These are phyloP conservation scores for Hypsizygus ulmarius DNA, from an alignment of 1,284 basidiomycete species.

Conservation along the genomic window DNA sequence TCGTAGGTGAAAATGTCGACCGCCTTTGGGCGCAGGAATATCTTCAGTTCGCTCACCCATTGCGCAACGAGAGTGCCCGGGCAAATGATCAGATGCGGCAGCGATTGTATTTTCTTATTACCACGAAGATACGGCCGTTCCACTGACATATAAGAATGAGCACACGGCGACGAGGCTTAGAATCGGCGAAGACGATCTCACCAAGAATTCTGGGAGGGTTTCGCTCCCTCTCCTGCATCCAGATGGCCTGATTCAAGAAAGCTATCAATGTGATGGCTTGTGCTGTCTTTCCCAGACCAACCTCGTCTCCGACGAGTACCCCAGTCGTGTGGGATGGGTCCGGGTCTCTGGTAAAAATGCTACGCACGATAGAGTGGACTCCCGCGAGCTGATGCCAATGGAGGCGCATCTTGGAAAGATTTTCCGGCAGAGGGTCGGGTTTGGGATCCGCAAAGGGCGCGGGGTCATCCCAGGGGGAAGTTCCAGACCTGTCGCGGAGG, in stretches of 20 bases:
- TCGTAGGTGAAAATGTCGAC: constrained; percentile 27
- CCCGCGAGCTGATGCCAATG: constrained; percentile 33
- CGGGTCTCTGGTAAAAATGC: constrained; percentile 16
- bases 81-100: constrained; percentile 13
- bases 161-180: not conserved
- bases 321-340: constrained; percentile 11
- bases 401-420: constrained; percentile 3
- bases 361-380: constrained; percentile 25
- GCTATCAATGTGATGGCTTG: constrained; percentile 19
- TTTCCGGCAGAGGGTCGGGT: not conserved
- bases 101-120: not conserved
- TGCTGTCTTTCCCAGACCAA: constrained; percentile 32
- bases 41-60: constrained; percentile 12
- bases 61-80: constrained; percentile 12
- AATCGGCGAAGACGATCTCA: constrained; percentile 13
- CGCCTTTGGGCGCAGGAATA: not conserved
- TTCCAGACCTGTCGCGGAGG: constrained; percentile 15
- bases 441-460: constrained; percentile 2
- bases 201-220: constrained; percentile 18
- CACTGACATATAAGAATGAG: constrained; percentile 7
- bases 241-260: constrained; percentile 20
- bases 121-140: constrained; percentile 17
- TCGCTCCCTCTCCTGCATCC: not conserved
- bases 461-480: constrained; percentile 19
- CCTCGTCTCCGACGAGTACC: constrained; percentile 28